Percentiles rank a stretch among this genome's conserved stretches.
phyloP scores from a whole-genome alignment of 2,329 filamentous ascomycete genomes.

The Diaporthe helianthi region DNA sequence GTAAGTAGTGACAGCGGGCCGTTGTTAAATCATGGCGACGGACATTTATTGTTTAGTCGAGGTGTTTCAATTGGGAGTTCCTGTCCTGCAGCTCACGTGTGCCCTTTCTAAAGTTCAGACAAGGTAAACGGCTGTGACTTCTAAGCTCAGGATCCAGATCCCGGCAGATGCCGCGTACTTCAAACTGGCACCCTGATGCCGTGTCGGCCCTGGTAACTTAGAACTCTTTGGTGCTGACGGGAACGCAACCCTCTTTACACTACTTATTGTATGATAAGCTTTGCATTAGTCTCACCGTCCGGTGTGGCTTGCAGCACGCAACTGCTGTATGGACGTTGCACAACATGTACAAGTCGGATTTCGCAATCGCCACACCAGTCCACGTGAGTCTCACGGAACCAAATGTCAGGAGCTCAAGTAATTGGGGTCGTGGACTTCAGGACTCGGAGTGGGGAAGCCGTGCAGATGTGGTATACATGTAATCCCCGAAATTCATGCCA shows the following conservation, averaged over 20 bases:
- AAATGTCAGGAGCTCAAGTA: neutral
- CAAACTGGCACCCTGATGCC: neutral
- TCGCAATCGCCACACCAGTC: neutral
- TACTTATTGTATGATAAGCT: neutral
- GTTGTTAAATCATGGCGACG: neutral
- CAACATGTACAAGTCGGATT: slow-evolving; percentile 3
- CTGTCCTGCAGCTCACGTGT: slow-evolving; percentile 3
- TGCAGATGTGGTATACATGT: neutral
- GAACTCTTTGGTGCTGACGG: neutral
- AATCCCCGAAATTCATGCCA: slow-evolving; percentile 22
- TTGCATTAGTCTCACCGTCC: slow-evolving; percentile 9
- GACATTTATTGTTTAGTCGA: neutral
- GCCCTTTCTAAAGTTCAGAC: neutral
- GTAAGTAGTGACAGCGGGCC: neutral
- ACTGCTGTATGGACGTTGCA: no score
- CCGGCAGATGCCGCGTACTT: neutral
- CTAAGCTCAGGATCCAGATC: no score
- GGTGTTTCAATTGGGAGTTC: neutral
- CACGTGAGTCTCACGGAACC: slow-evolving; percentile 11
- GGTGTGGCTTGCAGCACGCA: slow-evolving; percentile 33
- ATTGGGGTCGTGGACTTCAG: neutral
- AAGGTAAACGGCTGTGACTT: neutral
- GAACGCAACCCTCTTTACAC: neutral
- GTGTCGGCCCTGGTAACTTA: slow-evolving; percentile 7
- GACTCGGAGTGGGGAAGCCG: neutral